phyloP scores from a whole-genome alignment of 495 filamentous ascomycete species.

The Penicillium atrosanguineum region DNA sequence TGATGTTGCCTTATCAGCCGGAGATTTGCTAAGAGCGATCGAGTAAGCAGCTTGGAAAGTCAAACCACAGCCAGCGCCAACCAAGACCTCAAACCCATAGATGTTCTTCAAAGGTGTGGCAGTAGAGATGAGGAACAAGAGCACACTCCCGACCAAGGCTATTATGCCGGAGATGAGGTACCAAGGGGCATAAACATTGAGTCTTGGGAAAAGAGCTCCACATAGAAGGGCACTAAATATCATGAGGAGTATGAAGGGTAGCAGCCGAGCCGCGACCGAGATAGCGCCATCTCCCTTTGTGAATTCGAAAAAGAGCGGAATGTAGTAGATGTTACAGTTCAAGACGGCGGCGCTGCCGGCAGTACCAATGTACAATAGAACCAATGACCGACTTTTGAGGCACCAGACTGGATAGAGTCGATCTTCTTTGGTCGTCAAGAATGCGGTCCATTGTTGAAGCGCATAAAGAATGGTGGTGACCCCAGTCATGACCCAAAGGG shows the following conservation, averaged over 20 bases:
- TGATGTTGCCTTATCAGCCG: conserved; percentile 21
- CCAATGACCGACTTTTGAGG: conserved; percentile 14
- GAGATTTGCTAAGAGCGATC: conserved; percentile 46
- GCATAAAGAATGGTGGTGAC: conserved; percentile 21
- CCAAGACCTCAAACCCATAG: conserved; percentile 52
- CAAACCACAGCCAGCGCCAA: conserved; percentile 51
- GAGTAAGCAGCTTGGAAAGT: conserved; percentile 48
- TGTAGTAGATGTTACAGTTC: conserved; percentile 49
- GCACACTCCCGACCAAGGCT: too few species aligned
- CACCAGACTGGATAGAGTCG: conserved; percentile 55
- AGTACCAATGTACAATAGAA: conserved; percentile 44
- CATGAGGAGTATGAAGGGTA: conserved; percentile 21
- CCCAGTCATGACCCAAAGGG: conserved; percentile 19
- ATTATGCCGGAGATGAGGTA: too few species aligned
- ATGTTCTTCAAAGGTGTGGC: conserved; percentile 34
- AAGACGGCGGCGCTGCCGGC: conserved; percentile 20
- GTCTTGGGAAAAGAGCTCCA: conserved; percentile 30
- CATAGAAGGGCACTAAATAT: conserved; percentile 14
- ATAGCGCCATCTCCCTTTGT: conserved; percentile 34
- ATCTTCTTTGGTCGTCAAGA: conserved; percentile 44
- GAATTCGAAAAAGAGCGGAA: conserved; percentile 51
- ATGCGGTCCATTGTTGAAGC: conserved; percentile 46
- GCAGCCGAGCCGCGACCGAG: conserved; percentile 37
- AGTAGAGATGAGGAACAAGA: not conserved
- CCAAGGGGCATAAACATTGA: too few species aligned